phyloP scores from a whole-genome alignment of 2,329 filamentous ascomycete genomes.

The Didymella pomorum region DNA sequence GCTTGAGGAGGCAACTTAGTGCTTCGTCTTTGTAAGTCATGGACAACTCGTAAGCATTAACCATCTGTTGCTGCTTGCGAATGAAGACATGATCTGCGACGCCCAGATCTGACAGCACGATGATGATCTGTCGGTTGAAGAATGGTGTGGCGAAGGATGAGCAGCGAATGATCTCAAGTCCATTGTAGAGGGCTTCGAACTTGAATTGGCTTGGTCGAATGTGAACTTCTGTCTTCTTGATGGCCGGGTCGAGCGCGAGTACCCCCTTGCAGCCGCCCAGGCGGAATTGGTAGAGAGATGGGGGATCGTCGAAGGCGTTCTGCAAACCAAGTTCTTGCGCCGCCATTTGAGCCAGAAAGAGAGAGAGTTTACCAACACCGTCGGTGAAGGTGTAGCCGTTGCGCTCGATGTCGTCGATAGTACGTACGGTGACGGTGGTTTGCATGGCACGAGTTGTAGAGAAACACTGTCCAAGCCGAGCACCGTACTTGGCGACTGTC shows the following conservation, averaged over 20 bases:
- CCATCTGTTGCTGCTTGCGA: conserved; percentile 70
- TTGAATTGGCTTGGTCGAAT: conserved; percentile 88
- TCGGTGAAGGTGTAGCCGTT: conserved; percentile 83
- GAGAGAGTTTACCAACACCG: conserved; percentile 91
- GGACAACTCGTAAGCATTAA: conserved; percentile 72
- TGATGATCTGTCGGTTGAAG: conserved; percentile 89
- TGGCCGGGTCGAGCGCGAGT: conserved; percentile 75
- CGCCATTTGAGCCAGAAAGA: conserved; percentile 76
- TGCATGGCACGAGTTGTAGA: conserved; percentile 85
- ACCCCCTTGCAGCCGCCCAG: conserved; percentile 94
- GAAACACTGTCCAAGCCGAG: conserved; percentile 92
- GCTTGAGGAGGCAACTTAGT: conserved; percentile 71
- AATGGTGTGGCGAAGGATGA: conserved; percentile 79
- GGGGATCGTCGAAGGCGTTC: conserved; percentile 62
- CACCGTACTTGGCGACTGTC: conserved; percentile 87
- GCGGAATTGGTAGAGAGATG: conserved; percentile 90
- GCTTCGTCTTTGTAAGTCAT: conserved; percentile 72
- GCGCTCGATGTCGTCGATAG: conserved; percentile 73
- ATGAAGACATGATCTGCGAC: conserved; percentile 73
- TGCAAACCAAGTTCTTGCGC: conserved; percentile 72
- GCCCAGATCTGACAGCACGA: conserved; percentile 80
- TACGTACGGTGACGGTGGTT: conserved; percentile 65
- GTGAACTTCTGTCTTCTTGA: conserved; percentile 72
- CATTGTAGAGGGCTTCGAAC: conserved; percentile 74
- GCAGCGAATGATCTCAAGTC: conserved; percentile 84